These are phyloP conservation scores for Acaromyces ingoldii DNA, from an alignment of 1,284 basidiomycete species.

Conservation along the genomic window DNA sequence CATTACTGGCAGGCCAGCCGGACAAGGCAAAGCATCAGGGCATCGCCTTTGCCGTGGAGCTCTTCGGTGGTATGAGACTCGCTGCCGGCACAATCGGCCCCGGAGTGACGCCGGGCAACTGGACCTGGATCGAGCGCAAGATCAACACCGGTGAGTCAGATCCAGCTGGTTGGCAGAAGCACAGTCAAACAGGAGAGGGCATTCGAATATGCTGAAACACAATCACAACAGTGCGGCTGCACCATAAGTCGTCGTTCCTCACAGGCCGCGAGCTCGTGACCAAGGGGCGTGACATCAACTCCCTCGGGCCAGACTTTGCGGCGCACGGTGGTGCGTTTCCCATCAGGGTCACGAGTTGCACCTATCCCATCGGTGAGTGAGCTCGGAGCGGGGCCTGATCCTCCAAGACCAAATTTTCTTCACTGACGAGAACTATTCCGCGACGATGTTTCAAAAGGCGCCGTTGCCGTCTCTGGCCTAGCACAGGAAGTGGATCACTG, in stretches of 20 bases:
- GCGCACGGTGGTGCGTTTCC: constrained; percentile 34
- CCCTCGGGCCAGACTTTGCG: constrained; percentile 26
- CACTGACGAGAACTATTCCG: no score
- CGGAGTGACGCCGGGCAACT: constrained; percentile 23
- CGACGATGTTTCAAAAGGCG: no score
- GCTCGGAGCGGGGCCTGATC: no score
- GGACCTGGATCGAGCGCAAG: constrained; percentile 29
- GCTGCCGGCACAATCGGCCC: constrained; percentile 22
- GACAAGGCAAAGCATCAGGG: constrained; percentile 5
- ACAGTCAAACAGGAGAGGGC: no score
- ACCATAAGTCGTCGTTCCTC: constrained; percentile 20
- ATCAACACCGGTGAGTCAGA: constrained; percentile 24
- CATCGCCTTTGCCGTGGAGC: constrained; percentile 26
- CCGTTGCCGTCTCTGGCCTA: constrained; percentile 25
- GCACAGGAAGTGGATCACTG: constrained; percentile 28
- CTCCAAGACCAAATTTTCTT: no score
- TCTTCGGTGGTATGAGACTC: constrained; percentile 25
- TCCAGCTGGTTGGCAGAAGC: no score
- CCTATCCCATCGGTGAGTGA: no score
- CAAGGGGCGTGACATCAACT: constrained; percentile 22
- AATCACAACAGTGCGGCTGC: constrained; percentile 3
- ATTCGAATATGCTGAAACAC: no score
- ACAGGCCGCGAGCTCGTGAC: constrained; percentile 16
- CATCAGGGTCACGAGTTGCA: constrained; percentile 16
- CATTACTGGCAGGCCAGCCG: no score